Evolutionary conservation across 371 early-diverging fungal species (phyloP).

Genomic region (Mucor irregularis): DNA sequence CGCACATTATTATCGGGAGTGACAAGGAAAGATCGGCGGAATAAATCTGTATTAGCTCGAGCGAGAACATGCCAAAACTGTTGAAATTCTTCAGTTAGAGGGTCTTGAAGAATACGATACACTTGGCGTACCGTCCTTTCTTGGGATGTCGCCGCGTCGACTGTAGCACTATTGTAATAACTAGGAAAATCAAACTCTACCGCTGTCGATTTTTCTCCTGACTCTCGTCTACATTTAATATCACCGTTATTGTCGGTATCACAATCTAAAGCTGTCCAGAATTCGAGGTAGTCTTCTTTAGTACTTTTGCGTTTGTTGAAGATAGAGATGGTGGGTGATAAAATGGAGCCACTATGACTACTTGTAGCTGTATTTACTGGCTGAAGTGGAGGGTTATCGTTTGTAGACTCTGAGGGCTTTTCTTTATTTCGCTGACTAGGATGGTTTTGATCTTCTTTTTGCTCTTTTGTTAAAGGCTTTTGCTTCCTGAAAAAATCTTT

Average conservation of each 20-base stretch:
- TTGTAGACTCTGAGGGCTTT: background rate
- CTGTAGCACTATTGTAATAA: slow-evolving; percentile 10
- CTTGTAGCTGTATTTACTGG: background rate
- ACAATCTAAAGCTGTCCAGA: slow-evolving; percentile 25
- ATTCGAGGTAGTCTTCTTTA: slow-evolving; percentile 22
- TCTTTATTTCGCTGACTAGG: background rate
- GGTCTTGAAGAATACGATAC: slow-evolving; percentile 43
- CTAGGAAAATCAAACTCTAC: background rate
- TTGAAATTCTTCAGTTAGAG: slow-evolving; percentile 52
- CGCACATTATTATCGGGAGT: slow-evolving; percentile 73
- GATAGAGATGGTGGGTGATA: slow-evolving; percentile 11
- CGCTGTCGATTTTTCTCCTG: background rate
- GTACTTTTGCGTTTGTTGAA: slow-evolving; percentile 20
- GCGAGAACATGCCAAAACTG: slow-evolving; percentile 56
- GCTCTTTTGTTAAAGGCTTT: background rate
- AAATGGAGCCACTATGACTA: background rate
- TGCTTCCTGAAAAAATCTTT: background rate
- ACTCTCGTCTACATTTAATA: background rate
- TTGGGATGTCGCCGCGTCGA: background rate
- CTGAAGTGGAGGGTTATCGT: background rate
- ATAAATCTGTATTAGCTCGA: slow-evolving; percentile 53
- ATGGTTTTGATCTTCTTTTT: background rate
- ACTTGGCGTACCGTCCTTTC: slow-evolving; percentile 12
- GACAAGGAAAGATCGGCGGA: slow-evolving; percentile 63
- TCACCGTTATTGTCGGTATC: slow-evolving; percentile 30